Evolutionary conservation across 1,139 yeast species (phyloP), one percentile per base, ranked within the genome.

Genomic region (Saccharomyces hybrid): DNA sequence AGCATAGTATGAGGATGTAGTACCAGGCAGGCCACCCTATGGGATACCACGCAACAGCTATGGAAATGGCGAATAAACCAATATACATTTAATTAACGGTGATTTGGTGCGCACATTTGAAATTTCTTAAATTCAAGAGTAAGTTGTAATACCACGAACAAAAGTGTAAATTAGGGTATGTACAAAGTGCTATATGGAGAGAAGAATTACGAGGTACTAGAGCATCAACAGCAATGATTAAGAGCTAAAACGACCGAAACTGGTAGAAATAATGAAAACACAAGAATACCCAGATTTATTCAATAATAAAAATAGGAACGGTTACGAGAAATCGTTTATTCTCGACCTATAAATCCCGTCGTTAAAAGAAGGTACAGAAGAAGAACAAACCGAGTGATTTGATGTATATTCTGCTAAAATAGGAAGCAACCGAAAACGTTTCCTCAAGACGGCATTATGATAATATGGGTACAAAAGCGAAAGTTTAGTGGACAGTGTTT

Each of bases 91-190:
- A 38, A 38, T 19, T 38, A 9, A 38, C 19, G 44, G 7, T 38
- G 5, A 38, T 38, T 16, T 19, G n/a, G 11, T 9, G n/a, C 44
- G 44, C 44, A 19, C 1, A 9, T 19, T 38, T 9, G 19, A 11
- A 4, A 2, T 38, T 38, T 19, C 44, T 9, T 12, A 19, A 38
- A 7, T 16, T 34, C 8, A 19, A 38, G 7, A 9, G 3, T 8
- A 9, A 38, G 24, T 11, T 38, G 44, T 16, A 38, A 38, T 9
- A 38, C 44, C 24, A 38, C 44, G 44, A 38, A 38, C 44, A 38
- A 38, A 38, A 38, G 44, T 38, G 44, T 38, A 38, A 38, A 38
- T 19, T 38, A 38, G 44, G 44, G 44, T 38, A 38, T 38, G 44
- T 38, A 38, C 24, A 4, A 16, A 16, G 42, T 9, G 6, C 44